Base-by-base conservation (phyloP, 805 yeast species). In the Cyberlindnera xylosilytica region DNA sequence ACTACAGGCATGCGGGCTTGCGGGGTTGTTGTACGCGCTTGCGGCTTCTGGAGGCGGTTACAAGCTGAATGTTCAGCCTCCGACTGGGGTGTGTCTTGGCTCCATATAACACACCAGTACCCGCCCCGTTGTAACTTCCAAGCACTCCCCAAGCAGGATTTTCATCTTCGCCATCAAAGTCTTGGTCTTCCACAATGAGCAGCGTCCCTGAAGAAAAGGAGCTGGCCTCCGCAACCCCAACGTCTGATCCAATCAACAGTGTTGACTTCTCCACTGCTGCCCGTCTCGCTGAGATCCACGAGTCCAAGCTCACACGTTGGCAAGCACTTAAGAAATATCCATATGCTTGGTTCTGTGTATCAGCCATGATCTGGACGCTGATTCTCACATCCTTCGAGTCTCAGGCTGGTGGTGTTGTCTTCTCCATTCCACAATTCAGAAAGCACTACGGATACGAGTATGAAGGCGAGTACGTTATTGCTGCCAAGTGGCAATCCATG, bases 401-500 rank as follows among this genome's bases (percentile, higher is more conserved):
- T 53, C 70, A 55, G 43, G 63, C 58, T 53, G 68, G 45, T 58
- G 67, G 63, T 59, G 58, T 60, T 56, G 65, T 51, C 54, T 63
- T 61, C 61, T 68, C 46, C 48, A 61, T 48, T 58, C 66, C 57
- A 32, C 60, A 54, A 41, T 61, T 54, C 57, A 62, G 60, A 62
- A 60, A 53, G 63, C 74, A 48, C 48, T 61, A 42, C 52, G 63
- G 61, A 54, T 55, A 53, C 2, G 34, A 15, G 12, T 45, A 55
- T 19, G 58, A 50, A 1, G 62, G 56, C 15, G 47, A 50, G 15
- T 69, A 64, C 46, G 64, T 63, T 22, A 53, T 72, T 32, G 61
- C 65, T 19, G 66, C 71, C 27, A 55, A 56, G 18, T 70, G 75
- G 76, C 76, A 71, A 48, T 63, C 71, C 22, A 70, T 66, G 19